Conservation (phyloP, 2,329 filamentous ascomycete species). For the Hymenoscyphus salicellus region DNA sequence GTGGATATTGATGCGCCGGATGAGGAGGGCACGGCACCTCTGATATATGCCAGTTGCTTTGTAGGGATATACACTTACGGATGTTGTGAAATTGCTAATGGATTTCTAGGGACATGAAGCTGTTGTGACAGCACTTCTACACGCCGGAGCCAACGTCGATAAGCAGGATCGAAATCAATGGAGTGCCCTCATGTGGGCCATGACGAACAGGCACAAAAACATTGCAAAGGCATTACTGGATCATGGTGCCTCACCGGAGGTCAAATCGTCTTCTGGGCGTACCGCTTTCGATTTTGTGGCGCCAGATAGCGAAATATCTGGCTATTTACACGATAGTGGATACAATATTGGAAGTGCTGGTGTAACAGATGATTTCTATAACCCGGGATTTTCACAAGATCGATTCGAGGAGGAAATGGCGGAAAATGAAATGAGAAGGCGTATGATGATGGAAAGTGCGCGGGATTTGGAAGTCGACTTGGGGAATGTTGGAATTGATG, state of each 20-base stretch:
- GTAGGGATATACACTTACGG: constrained; percentile 48
- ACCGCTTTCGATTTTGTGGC: constrained; percentile 95
- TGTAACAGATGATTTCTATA: constrained; percentile 88
- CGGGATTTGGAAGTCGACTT: constrained; percentile 95
- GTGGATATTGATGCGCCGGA: constrained; percentile 86
- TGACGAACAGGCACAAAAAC: constrained; percentile 95
- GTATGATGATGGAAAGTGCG: constrained; percentile 99
- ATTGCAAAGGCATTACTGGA: constrained; percentile 93
- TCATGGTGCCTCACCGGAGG: constrained; percentile 89
- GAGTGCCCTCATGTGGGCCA: constrained; percentile 99
- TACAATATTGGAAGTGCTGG: constrained; percentile 83
- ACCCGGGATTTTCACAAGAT: constrained; percentile 85
- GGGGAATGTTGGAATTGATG: constrained; percentile 92
- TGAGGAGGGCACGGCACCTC: constrained; percentile 89
- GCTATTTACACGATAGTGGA: constrained; percentile 90
- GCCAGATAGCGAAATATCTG: constrained; percentile 93
- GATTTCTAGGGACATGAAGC: constrained; percentile 72
- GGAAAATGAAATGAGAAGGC: constrained; percentile 88
- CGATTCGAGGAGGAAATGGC: constrained; percentile 96
- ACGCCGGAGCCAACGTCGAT: constrained; percentile 84
- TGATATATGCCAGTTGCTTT: constrained; percentile 98
- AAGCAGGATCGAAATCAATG: constrained; percentile 94
- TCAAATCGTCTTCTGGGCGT: constrained; percentile 88
- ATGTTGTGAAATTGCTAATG: constrained; percentile 18
- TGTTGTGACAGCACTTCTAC: constrained; percentile 78